A percentile compares a stretch with the other conserved stretches of the same genome.
Conservation (phyloP, 306 rosid genomes). For the Vigna mungo region DNA sequence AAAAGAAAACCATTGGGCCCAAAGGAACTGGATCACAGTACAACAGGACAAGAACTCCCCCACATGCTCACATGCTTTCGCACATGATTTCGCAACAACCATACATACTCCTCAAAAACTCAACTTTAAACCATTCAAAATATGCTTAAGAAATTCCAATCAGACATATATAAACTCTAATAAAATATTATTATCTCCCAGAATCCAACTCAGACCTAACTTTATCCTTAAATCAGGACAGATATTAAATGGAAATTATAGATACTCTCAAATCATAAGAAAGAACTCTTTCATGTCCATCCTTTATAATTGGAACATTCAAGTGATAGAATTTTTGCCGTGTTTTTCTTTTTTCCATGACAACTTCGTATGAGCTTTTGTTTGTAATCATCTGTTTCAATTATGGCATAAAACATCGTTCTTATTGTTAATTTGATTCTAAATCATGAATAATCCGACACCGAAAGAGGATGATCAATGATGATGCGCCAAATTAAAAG, state of each 20-base stretch:
- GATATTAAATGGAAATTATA: too few relatives aligned
- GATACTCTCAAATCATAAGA: too few relatives aligned
- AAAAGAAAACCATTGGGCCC: slow-evolving; percentile 51
- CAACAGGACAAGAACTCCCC: slow-evolving; percentile 49
- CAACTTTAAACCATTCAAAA: too few relatives aligned
- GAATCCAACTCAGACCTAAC: too few relatives aligned
- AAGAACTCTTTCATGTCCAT: slow-evolving; percentile 7
- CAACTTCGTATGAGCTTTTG: slow-evolving; percentile 39
- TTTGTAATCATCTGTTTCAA: slow-evolving; percentile 45
- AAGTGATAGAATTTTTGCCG: slow-evolving; percentile 37
- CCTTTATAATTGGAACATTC: background rate
- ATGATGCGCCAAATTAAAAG: slow-evolving; percentile 19
- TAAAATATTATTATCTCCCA: too few relatives aligned
- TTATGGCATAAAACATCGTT: slow-evolving; percentile 29
- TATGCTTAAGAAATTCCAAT: too few relatives aligned
- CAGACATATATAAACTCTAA: too few relatives aligned
- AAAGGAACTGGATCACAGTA: slow-evolving; percentile 40
- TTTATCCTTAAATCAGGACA: too few relatives aligned
- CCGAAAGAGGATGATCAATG: background rate
- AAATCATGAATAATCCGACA: slow-evolving; percentile 10
- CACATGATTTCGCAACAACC: slow-evolving; percentile 74
- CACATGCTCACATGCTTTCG: slow-evolving; percentile 87
- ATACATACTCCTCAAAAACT: slow-evolving; percentile 1
- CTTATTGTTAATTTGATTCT: slow-evolving; percentile 17
- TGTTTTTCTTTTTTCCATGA: slow-evolving; percentile 17